These are phyloP conservation scores for Neonectria coccinea DNA, from an alignment of 2,329 filamentous ascomycete genomes.

Conservation along the genomic window DNA sequence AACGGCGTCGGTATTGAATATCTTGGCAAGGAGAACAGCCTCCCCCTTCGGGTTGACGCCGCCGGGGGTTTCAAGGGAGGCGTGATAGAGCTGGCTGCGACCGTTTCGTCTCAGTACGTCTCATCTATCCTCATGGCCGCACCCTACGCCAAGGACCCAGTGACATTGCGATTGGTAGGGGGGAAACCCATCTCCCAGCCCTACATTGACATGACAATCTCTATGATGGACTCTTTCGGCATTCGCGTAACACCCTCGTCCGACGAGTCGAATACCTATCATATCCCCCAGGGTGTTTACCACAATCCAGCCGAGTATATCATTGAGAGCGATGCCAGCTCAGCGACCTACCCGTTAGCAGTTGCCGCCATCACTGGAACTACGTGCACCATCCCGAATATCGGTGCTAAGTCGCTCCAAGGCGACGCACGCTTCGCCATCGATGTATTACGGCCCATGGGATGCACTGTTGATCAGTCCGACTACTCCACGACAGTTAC, in stretches of 20 bases:
- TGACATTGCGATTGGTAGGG: slow-evolving; percentile 90
- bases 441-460: slow-evolving; percentile 92
- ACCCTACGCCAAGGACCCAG: slow-evolving; percentile 93
- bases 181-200: slow-evolving; percentile 96
- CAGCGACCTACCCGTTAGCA: slow-evolving; percentile 94
- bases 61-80: slow-evolving; percentile 87
- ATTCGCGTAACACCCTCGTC: slow-evolving; percentile 81
- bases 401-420: slow-evolving; percentile 90
- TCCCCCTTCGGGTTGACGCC: slow-evolving; percentile 86
- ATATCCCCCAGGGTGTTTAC: slow-evolving; percentile 89
- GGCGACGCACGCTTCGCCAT: slow-evolving; percentile 95
- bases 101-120: slow-evolving; percentile 98
- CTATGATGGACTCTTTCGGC: slow-evolving; percentile 97
- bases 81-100: slow-evolving; percentile 90
- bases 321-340: slow-evolving; percentile 97
- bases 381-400: slow-evolving; percentile 95
- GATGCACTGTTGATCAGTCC: slow-evolving; percentile 88
- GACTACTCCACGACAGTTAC: slow-evolving; percentile 90
- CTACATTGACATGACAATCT: slow-evolving; percentile 98
- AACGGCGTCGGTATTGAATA: slow-evolving; percentile 93
- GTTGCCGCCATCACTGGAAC: slow-evolving; percentile 96
- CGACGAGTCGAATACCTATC: slow-evolving; percentile 89
- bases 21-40: slow-evolving; percentile 82
- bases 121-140: slow-evolving; percentile 97
- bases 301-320: slow-evolving; percentile 86